Evolutionary conservation across 768 basidiomycete genomes (phyloP), one percentile per base, ranked within the genome.

Genomic region (Coprinellus micaceus): DNA sequence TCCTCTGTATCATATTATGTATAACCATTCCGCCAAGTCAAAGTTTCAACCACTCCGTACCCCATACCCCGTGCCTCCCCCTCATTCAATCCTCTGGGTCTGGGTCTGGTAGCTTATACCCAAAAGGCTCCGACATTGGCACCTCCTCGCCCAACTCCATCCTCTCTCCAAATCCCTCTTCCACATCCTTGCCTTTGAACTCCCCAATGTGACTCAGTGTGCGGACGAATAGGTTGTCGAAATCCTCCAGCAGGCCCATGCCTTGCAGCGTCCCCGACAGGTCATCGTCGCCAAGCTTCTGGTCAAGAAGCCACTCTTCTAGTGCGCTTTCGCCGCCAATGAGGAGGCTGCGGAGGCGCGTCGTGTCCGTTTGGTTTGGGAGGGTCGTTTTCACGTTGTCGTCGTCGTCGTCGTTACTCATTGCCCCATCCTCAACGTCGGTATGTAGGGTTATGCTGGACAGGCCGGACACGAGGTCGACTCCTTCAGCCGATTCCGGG

Each of bases 361-460:
- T 85, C 29, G 82, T 70, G 60, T 91, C 90, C 4, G 90, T 92
- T 62, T 86, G 85, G 55, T 74, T 88, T 45, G 83, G 67, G 2
- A 81, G 79, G 3, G 82, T 13, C 7, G 56, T 43, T 24, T 52
- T 57, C 12, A 13, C 17, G 6, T 30, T 28, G 7, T 44, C 41
- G 49, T 37, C 37, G 25, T 50, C 21, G 7, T 11, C 12, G 24
- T 49, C 54, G 44, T 65, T 67, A 0, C 58, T 58, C 4, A 69
- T 60, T 26, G 67, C 69, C 3, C 69, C 25, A 68, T 71, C 15
- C 70, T 69, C 30, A 45, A 28, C 53, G 36, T 43, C 19, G 15
- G 40, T 48, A 28, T 19, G 48, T 46, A 25, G 44, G 29, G 12
- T 33, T 37, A n/a, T 79, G 74, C 24, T 11, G 15, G 13, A 25